Base-by-base conservation (phyloP, 2,329 filamentous ascomycete genomes). In the Fusarium tricinctum region DNA sequence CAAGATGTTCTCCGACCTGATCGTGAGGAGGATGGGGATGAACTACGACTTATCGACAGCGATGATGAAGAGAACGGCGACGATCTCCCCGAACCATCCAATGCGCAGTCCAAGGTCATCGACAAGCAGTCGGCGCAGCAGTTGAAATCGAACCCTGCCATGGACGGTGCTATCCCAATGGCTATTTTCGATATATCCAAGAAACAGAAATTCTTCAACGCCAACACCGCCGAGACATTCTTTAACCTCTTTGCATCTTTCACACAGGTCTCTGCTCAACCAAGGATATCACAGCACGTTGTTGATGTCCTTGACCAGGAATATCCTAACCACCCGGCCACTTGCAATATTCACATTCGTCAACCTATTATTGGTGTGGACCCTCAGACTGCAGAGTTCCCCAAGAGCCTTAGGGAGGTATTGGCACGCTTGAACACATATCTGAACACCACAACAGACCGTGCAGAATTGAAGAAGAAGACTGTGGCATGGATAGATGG, bases 91-190 rank as follows among this genome's bases (percentile, higher is more conserved):
- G 81, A 87, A 44, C 75, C 79, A 72, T 79, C 80, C 55, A 78
- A 78, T 28, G 75, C 73, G 32, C 77, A 81, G 42, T 74, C 75
- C 59, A 80, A 79, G 68, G 85, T 84, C 40, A 82, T 86, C 48
- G 78, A 83, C 68, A 80, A 84, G 58, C 78, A 83, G 56, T 79
- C 81, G 1, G 78, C 80, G 6, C 75, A 80, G 69, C 82, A 83
- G 54, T 81, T 97, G 67, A 84, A 91, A 74, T 89, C 88, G 58
- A 95, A 94, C 47, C 94, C 95, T 6, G 93, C 93, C 12, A 85
- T 97, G 67, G 92, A 92, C 63, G 96, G 96, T n/a, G 96, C 93
- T 17, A 97, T 99, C 70, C 94, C 96, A 3, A 87, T 94, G 57
- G 94, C 95, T 39, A 92, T 99, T 47, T 97, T 97, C 75, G 93